Percentiles rank a stretch among this genome's conserved stretches.
These are phyloP conservation scores for Schrenkiella parvula DNA, from an alignment of 345 rosid species.

Conservation along the genomic window DNA sequence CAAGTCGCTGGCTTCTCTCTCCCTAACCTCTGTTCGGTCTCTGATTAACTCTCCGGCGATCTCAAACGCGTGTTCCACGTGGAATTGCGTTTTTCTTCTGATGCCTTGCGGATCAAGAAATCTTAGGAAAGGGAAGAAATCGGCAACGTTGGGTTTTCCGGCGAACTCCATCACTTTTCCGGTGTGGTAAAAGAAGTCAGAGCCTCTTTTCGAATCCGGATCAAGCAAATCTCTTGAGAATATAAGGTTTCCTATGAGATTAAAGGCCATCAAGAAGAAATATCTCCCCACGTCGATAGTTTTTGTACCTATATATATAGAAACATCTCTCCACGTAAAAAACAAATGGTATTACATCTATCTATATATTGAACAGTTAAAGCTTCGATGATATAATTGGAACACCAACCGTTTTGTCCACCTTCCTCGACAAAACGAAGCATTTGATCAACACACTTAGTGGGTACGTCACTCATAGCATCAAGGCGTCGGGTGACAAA, in stretches of 20 bases:
- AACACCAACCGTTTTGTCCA: conserved; percentile 33
- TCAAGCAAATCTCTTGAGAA: conserved; percentile 69
- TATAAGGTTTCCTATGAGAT: conserved; percentile 63
- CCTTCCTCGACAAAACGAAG: conserved; percentile 43
- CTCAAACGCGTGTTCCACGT: conserved; percentile 56
- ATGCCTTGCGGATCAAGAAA: conserved; percentile 75
- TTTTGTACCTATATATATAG: conserved; percentile 27
- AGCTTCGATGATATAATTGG: background rate
- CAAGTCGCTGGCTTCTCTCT: background rate
- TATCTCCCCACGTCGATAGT: conserved; percentile 57
- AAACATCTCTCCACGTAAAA: no score
- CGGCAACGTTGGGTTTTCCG: conserved; percentile 73
- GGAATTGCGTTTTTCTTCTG: conserved; percentile 55
- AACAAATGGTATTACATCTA: background rate
- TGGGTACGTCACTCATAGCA: conserved; percentile 43
- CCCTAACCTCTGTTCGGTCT: conserved; percentile 45
- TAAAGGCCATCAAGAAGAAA: conserved; percentile 66
- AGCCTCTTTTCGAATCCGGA: conserved; percentile 52
- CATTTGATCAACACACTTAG: conserved; percentile 51
- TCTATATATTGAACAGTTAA: background rate
- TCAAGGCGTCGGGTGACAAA: conserved; percentile 63
- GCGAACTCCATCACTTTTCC: conserved; percentile 79
- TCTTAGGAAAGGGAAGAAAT: conserved; percentile 60
- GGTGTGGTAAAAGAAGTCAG: conserved; percentile 55
- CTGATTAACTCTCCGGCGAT: conserved; percentile 55